Evolutionary conservation across 805 yeast genomes (phyloP).

Genomic region (Candida nonsorbophila): DNA sequence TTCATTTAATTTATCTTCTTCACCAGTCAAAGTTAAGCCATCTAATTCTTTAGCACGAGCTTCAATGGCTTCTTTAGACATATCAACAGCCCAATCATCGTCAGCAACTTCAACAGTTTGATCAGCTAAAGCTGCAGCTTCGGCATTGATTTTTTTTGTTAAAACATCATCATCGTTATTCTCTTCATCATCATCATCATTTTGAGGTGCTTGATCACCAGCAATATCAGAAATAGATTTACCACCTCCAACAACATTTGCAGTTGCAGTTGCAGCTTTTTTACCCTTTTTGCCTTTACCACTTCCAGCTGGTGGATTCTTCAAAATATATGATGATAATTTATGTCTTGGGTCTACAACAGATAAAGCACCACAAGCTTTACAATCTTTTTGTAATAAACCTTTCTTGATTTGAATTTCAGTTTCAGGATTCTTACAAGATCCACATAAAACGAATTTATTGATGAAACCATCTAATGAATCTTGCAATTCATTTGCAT

Average conservation of each 20-base stretch:
- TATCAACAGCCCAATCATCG: slow-evolving; percentile 97
- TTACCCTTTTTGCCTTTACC: slow-evolving; percentile 53
- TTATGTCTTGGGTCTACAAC: slow-evolving; percentile 81
- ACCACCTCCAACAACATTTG: slow-evolving; percentile 86
- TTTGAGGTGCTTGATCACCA: slow-evolving; percentile 34
- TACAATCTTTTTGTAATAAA: slow-evolving; percentile 83
- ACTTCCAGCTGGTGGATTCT: slow-evolving; percentile 76
- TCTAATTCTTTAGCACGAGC: slow-evolving; percentile 87
- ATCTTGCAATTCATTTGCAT: slow-evolving; percentile 85
- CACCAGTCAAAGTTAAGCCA: slow-evolving; percentile 46
- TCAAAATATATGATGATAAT: slow-evolving; percentile 78
- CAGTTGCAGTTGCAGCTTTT: slow-evolving; percentile 84
- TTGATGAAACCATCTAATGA: slow-evolving; percentile 88
- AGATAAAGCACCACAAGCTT: slow-evolving; percentile 94
- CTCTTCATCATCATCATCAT: slow-evolving; percentile 30
- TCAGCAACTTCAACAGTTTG: slow-evolving; percentile 64
- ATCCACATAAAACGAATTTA: slow-evolving; percentile 88
- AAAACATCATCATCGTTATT: slow-evolving; percentile 68
- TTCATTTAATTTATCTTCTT: slow-evolving; percentile 52
- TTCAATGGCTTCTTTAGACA: slow-evolving; percentile 92
- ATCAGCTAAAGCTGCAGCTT: slow-evolving; percentile 57
- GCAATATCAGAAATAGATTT: slow-evolving; percentile 75
- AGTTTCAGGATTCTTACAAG: slow-evolving; percentile 97
- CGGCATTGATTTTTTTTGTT: slow-evolving; percentile 76
- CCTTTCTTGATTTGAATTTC: slow-evolving; percentile 78